Base-by-base conservation (phyloP, 1,139 yeast species). In the Yamadazyma sp. region DNA sequence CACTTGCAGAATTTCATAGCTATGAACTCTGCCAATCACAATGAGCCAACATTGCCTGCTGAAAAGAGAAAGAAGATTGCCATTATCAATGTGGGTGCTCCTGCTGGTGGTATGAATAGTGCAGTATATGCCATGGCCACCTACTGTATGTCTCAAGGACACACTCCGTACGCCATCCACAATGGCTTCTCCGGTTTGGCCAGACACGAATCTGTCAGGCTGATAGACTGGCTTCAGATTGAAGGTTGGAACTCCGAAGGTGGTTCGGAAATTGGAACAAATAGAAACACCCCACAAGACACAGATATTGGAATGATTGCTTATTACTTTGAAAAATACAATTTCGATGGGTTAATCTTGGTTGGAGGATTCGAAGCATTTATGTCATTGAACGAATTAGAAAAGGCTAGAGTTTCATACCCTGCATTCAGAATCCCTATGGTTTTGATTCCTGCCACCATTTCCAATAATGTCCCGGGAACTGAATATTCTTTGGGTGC, bases 401-500 rank as follows among this genome's bases (percentile, higher is more conserved):
- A 81, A 49, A 70, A 66, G 47, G 80, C 85, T 31, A 73, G 89
- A 60, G 46, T 63, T 1, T 70, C 73, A 53, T 85, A 82, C 60
- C 94, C 92, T 29, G 76, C 79, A 3, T 84, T 85, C 61, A 73
- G 86, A 55, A 83, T 85, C 37, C 92, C 94, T 45, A 79, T 83
- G 84, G 82, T 82, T 36, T 70, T 81, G 48, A 76, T 85, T 44
- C 94, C 94, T 21, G 83, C 97, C 13, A 92, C 97, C 6, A 86
- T 92, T 47, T 87, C 96, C n/a, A 92, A 92, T 63, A 92, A 92
- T 54, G 97, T 92, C 37, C 98, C 98, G 11, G 98, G 97, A 43
- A 83, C 97, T 2, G 97, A 92, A 64, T 89, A 88, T 63, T 88
- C 96, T 0, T 69, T 92, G 39, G 98, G 98, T 43, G 71, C 92